Percentiles rank a stretch among this genome's conserved stretches.
Conservation (phyloP, 2,329 filamentous ascomycete species). For the Trichoderma sp. region DNA sequence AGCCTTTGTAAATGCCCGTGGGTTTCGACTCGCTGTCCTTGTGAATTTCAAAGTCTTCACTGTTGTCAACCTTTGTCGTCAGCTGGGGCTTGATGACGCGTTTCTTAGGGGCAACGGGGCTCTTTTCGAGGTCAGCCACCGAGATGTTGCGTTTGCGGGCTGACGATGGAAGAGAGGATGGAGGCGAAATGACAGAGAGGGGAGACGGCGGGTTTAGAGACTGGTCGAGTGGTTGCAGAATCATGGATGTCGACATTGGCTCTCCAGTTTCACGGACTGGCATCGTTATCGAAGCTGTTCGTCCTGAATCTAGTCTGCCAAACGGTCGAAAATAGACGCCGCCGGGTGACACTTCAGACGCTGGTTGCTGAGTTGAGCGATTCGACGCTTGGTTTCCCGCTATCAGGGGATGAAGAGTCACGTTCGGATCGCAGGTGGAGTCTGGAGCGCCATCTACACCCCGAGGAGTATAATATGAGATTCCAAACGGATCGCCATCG, state of each 20-base stretch:
- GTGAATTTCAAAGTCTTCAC: slow-evolving; percentile 18
- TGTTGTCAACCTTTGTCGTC: slow-evolving; percentile 18
- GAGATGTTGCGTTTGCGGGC: slow-evolving; percentile 2
- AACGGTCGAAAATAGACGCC: background rate
- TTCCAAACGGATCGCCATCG: background rate
- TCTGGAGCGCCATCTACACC: background rate
- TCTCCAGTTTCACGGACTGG: background rate
- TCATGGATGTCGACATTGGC: background rate
- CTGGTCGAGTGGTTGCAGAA: background rate
- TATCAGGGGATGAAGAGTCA: background rate
- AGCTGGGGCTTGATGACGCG: slow-evolving; percentile 20
- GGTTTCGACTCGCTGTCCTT: slow-evolving; percentile 14
- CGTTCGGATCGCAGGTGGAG: background rate
- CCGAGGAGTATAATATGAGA: background rate
- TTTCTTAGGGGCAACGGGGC: slow-evolving; percentile 16
- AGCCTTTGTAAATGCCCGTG: slow-evolving; percentile 9
- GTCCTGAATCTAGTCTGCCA: background rate
- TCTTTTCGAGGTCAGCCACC: background rate
- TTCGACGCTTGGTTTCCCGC: background rate
- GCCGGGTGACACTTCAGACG: background rate
- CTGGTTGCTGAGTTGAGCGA: background rate
- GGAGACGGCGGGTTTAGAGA: background rate
- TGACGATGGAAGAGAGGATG: background rate
- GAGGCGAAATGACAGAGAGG: background rate
- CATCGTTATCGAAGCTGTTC: background rate